Percentiles rank a stretch among this genome's conserved stretches.
These are phyloP conservation scores for Quercus tomentella DNA, from an alignment of 331 rosid genomes.

Conservation along the genomic window DNA sequence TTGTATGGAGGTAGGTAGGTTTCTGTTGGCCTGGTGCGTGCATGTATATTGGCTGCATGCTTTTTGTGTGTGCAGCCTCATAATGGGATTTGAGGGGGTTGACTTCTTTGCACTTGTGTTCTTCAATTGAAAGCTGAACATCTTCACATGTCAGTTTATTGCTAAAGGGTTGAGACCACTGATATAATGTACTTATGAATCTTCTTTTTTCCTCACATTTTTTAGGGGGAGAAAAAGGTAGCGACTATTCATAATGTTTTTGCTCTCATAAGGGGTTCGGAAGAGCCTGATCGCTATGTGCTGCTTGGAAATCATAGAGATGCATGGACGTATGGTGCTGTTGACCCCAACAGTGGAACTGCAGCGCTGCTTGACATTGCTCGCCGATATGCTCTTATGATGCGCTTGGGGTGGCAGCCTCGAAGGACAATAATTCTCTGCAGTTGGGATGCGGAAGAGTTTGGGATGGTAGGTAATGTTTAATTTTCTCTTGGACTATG, in stretches of 20 bases:
- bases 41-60: not conserved
- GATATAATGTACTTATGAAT: no score
- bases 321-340: conserved; percentile 98
- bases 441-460: conserved; percentile 99
- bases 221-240: conserved; percentile 84
- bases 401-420: conserved; percentile 67
- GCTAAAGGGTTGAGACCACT: no score
- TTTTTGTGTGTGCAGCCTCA: not conserved
- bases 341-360: conserved; percentile 96
- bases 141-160: no score
- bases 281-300: conserved; percentile 90
- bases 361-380: conserved; percentile 90
- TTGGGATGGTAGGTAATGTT: conserved; percentile 78
- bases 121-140: no score
- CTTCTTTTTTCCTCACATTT: conserved; percentile 2
- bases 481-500: not conserved
- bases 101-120: no score
- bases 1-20: not conserved
- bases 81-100: not conserved
- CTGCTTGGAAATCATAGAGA: conserved; percentile 96
- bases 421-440: conserved; percentile 80
- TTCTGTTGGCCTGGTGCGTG: not conserved
- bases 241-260: conserved; percentile 66
- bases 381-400: conserved; percentile 66
- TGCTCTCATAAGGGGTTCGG: conserved; percentile 71